A percentile compares a stretch with the other conserved stretches of the same genome.
Conservation (phyloP, 1,284 basidiomycete species). For the Cutaneotrichosporon arboriforme region DNA sequence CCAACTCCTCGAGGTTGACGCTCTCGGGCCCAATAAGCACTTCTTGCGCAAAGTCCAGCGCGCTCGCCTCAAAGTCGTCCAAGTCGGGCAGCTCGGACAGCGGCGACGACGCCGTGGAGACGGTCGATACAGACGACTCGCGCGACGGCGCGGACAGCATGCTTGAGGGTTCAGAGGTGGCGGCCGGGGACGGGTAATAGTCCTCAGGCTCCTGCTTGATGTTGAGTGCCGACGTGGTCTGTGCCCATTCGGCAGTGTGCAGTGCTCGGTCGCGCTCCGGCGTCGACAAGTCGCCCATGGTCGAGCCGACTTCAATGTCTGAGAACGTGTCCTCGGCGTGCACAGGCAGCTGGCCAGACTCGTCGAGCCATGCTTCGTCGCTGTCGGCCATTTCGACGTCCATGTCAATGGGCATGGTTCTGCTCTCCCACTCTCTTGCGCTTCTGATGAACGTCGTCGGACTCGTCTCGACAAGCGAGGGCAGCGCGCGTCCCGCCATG, state of each 20-base stretch:
- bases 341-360: constrained; percentile 38
- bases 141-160: constrained; percentile 9
- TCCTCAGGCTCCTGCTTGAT: constrained; percentile 38
- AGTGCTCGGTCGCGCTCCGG: constrained; percentile 40
- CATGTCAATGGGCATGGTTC: constrained; percentile 21
- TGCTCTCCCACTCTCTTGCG: constrained; percentile 16
- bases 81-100: constrained; percentile 29
- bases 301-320: constrained; percentile 33
- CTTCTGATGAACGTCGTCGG: constrained; percentile 27
- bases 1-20: constrained; percentile 39
- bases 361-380: constrained; percentile 33
- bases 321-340: constrained; percentile 41
- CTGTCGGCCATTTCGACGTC: constrained; percentile 29
- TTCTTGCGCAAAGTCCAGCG: constrained; percentile 17
- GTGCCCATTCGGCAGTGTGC: constrained; percentile 41
- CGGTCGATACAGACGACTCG: constrained; percentile 15
- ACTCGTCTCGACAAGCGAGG: constrained; percentile 19
- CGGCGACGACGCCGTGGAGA: constrained; percentile 27
- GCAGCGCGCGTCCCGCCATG: constrained; percentile 15
- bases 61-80: constrained; percentile 10
- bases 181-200: constrained; percentile 39
- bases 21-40: constrained; percentile 40
- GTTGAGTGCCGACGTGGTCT: constrained; percentile 24
- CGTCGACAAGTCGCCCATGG: constrained; percentile 30
- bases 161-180: constrained; percentile 20